These are phyloP conservation scores for Heliamphora exappendiculata DNA, from an alignment of 148 eudicot genomes.

Conservation along the genomic window DNA sequence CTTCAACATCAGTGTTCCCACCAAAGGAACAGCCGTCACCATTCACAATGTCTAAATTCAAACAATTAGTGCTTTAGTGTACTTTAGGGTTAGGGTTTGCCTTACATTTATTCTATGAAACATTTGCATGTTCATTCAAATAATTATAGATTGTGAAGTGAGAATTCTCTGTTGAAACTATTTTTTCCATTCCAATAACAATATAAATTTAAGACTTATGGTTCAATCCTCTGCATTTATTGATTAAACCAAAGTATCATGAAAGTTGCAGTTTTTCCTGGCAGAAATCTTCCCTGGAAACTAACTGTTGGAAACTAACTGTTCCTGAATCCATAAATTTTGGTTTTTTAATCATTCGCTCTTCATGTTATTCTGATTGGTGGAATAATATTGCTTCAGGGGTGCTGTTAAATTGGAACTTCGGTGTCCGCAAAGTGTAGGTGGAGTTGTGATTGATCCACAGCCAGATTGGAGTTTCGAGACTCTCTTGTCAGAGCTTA, in stretches of 20 bases:
- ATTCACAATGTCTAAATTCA: too few relatives aligned
- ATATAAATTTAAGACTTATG: neutral
- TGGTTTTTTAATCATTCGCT: neutral
- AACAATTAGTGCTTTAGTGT: neutral
- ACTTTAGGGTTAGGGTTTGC: neutral
- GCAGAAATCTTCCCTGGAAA: neutral
- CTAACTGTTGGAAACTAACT: too few relatives aligned
- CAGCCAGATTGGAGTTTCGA: slow-evolving; percentile 80
- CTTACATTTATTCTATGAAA: neutral
- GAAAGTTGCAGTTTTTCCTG: neutral
- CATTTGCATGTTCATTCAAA: neutral
- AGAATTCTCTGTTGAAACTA: neutral
- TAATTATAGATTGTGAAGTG: neutral
- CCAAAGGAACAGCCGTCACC: too few relatives aligned
- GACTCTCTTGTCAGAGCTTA: slow-evolving; percentile 47
- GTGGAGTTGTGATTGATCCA: slow-evolving; percentile 58
- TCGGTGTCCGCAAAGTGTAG: slow-evolving; percentile 30
- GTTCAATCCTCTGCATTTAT: neutral
- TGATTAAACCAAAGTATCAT: neutral
- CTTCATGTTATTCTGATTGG: neutral
- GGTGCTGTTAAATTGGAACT: slow-evolving; percentile 41
- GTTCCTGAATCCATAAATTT: too few relatives aligned
- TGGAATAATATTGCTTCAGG: slow-evolving; percentile 25
- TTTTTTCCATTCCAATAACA: neutral
- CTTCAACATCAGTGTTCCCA: too few relatives aligned